Conservation (phyloP, 176 grass and related monocot genomes). For the Hyparrhenia diplandra region DNA sequence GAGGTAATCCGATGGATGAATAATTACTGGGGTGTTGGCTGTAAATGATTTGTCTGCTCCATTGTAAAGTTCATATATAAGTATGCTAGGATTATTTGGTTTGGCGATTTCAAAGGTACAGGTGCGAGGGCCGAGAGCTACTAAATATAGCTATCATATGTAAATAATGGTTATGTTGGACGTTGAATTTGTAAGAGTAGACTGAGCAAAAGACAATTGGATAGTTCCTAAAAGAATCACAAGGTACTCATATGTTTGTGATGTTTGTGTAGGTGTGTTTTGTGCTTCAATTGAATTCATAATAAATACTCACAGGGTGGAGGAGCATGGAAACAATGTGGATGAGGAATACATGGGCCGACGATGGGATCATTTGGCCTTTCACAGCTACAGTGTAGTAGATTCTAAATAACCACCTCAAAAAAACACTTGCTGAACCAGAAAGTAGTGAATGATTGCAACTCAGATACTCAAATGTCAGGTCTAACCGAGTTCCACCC, state of each 20-base stretch:
- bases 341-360: no score
- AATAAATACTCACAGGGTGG: not conserved
- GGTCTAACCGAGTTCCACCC: no score
- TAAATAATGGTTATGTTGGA: constrained; percentile 51
- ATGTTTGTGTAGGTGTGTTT: not conserved
- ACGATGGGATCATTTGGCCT: no score
- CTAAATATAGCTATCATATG: constrained; percentile 26
- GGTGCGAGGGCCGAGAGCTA: constrained; percentile 16
- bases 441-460: no score
- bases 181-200: constrained; percentile 16
- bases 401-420: no score
- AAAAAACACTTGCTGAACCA: no score
- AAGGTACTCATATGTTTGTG: not conserved
- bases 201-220: not conserved
- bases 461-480: no score
- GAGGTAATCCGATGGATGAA: constrained; percentile 31
- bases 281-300: not conserved
- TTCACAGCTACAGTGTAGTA: no score
- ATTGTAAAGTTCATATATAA: constrained; percentile 38
- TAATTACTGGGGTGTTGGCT: constrained; percentile 21
- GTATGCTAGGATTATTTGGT: constrained; percentile 41
- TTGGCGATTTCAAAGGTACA: constrained; percentile 37
- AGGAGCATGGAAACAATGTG: not conserved
- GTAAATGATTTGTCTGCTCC: constrained; percentile 40
- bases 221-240: not conserved